Percentiles rank a stretch among this genome's conserved stretches.
Conservation (phyloP, 129 eudicot species). For the Daucus carota region DNA sequence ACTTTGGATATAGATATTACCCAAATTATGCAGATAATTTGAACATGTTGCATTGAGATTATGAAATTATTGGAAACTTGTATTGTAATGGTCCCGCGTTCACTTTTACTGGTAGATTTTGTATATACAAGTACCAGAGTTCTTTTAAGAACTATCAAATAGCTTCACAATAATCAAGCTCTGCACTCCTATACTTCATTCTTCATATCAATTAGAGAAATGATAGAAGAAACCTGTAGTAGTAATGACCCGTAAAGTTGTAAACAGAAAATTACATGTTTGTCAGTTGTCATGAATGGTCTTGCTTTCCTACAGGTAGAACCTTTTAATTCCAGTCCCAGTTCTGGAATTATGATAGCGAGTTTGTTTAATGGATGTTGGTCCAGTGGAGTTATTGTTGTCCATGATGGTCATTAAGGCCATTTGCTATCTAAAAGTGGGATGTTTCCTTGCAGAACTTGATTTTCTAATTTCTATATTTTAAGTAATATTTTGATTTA, state of each 20-base stretch:
- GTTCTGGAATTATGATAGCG: constrained; percentile 20
- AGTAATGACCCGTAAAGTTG: neutral
- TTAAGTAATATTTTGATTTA: no score
- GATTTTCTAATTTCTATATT: neutral
- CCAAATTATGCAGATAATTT: no score
- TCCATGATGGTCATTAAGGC: neutral
- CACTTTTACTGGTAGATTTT: neutral
- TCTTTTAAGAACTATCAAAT: no score
- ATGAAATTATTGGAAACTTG: neutral
- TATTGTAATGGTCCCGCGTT: neutral
- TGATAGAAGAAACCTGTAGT: no score
- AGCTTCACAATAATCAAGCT: neutral
- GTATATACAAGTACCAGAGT: neutral
- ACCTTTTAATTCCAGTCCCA: constrained; percentile 15
- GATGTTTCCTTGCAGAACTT: neutral
- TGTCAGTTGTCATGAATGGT: neutral
- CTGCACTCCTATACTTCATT: no score
- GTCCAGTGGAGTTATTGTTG: constrained; percentile 5
- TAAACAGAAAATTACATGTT: no score
- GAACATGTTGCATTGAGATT: neutral
- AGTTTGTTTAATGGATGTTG: constrained; percentile 12
- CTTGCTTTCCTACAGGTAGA: neutral
- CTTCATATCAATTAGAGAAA: no score
- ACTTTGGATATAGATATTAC: neutral
- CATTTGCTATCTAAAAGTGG: neutral